Percentiles rank a stretch among this genome's conserved stretches.
These are phyloP conservation scores for Fagopyrum esculentum DNA, from an alignment of 148 eudicot genomes.

Conservation along the genomic window DNA sequence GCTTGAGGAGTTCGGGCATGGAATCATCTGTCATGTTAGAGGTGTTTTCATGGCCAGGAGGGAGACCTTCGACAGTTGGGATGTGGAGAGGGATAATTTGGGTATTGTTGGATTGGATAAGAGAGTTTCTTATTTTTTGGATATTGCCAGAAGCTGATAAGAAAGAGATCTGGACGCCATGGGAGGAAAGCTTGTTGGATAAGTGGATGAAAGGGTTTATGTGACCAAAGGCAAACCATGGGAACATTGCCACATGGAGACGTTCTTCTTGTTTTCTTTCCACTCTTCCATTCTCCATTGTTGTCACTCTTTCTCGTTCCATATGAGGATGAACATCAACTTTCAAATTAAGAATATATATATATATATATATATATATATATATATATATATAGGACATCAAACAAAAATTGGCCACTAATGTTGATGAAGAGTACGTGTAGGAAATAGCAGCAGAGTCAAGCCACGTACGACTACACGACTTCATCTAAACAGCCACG, in stretches of 20 bases:
- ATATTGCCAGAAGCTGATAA: constrained; percentile 35
- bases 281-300: not conserved
- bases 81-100: constrained; percentile 32
- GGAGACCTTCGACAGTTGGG: constrained; percentile 32
- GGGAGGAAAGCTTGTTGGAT: constrained; percentile 41
- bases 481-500: too few species aligned
- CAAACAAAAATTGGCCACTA: too few species aligned
- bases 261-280: not conserved
- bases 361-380: too few species aligned
- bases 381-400: too few species aligned
- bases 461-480: too few species aligned
- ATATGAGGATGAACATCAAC: not conserved
- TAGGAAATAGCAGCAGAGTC: too few species aligned
- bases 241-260: constrained; percentile 42
- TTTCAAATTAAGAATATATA: not conserved
- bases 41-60: constrained; percentile 34
- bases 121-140: constrained; percentile 24
- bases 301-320: not conserved
- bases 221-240: constrained; percentile 62
- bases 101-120: constrained; percentile 14
- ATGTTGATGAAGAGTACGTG: too few species aligned
- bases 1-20: constrained; percentile 28
- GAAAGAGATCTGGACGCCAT: constrained; percentile 32
- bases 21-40: constrained; percentile 20
- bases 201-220: constrained; percentile 49